A percentile compares a stretch with the other conserved stretches of the same genome.
Conservation (phyloP, 345 rosid species). For the Citrus inodora region DNA sequence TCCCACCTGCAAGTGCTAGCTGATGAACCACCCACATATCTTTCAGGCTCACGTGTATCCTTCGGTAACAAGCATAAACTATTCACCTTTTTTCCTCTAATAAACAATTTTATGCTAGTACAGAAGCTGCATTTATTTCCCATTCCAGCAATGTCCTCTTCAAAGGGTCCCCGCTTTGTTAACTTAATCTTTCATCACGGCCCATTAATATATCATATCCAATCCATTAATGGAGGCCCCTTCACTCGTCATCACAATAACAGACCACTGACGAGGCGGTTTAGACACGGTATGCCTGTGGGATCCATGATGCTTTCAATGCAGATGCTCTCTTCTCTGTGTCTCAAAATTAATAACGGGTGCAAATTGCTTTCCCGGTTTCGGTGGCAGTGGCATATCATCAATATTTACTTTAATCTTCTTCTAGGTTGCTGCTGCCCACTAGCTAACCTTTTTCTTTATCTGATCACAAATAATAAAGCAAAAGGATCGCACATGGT, state of each 20-base stretch:
- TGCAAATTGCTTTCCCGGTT: background rate
- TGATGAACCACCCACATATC: background rate
- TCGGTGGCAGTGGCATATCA: background rate
- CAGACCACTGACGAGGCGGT: background rate
- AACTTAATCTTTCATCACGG: background rate
- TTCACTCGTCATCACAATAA: too few relatives aligned
- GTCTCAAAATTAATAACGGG: background rate
- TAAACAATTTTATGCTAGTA: too few relatives aligned
- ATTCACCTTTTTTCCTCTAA: too few relatives aligned
- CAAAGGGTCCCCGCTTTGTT: background rate
- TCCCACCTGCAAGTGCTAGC: background rate
- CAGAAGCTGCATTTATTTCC: background rate
- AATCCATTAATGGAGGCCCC: background rate
- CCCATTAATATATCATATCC: background rate
- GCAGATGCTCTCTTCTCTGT: background rate
- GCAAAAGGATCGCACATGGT: conserved; percentile 19
- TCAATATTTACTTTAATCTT: background rate
- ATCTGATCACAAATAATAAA: background rate
- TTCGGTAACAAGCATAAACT: background rate
- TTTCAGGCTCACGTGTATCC: background rate
- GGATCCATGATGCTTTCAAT: conserved; percentile 13
- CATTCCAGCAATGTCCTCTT: background rate
- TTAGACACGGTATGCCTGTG: conserved; percentile 4
- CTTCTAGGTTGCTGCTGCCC: background rate
- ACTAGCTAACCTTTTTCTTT: background rate